Conservation (phyloP, 768 basidiomycete species). For the Naganishia randhawae region DNA sequence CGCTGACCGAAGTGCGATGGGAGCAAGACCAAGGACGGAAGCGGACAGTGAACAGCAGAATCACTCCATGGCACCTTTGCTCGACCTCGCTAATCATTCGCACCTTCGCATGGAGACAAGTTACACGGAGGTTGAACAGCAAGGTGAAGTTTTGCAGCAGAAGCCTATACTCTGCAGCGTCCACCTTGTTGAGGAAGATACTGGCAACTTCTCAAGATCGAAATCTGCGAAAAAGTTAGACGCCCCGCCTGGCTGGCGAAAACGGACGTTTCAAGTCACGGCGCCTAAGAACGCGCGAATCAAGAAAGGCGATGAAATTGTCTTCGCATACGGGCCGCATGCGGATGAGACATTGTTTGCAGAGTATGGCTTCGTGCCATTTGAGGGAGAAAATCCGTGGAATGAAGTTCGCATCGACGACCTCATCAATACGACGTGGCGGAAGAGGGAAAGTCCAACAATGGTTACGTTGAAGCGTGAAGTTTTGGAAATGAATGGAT, state of each 20-base stretch:
- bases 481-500: slow-evolving; percentile 62
- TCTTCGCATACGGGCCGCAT: slow-evolving; percentile 75
- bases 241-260: background rate
- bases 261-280: slow-evolving; percentile 16
- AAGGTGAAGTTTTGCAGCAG: too few species aligned
- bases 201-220: background rate
- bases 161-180: background rate
- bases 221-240: background rate
- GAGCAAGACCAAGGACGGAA: background rate
- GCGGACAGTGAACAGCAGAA: slow-evolving; percentile 57
- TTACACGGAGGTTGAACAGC: background rate
- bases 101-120: slow-evolving; percentile 4
- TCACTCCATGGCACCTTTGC: slow-evolving; percentile 77
- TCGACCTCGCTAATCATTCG: slow-evolving; percentile 85
- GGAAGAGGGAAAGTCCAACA: slow-evolving; percentile 45
- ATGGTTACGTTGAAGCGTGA: slow-evolving; percentile 57
- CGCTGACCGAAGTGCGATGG: background rate
- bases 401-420: slow-evolving; percentile 64
- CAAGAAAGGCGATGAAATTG: slow-evolving; percentile 62
- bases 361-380: slow-evolving; percentile 80
- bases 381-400: slow-evolving; percentile 36
- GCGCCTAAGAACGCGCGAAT: slow-evolving; percentile 49
- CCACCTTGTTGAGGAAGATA: background rate
- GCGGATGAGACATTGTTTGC: slow-evolving; percentile 71
- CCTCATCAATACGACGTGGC: slow-evolving; percentile 53